Conservation (phyloP, 164 flowering plant species). For the Berberis vulgaris region DNA sequence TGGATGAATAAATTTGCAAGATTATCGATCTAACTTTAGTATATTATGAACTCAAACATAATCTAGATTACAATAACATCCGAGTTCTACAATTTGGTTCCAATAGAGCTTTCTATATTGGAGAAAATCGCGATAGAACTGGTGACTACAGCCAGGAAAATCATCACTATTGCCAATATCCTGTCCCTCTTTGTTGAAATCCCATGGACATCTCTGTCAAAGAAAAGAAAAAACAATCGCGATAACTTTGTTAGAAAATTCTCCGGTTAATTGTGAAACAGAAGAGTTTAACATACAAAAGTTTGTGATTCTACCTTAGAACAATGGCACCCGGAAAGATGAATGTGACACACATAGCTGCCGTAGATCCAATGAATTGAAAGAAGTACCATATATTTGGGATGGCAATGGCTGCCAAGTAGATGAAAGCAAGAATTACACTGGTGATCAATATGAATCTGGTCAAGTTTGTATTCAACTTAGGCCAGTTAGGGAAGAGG, state of each 20-base stretch:
- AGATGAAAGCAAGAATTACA: slow-evolving; percentile 31
- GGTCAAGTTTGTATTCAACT: slow-evolving; percentile 26
- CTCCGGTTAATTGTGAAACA: not conserved
- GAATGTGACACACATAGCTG: slow-evolving; percentile 65
- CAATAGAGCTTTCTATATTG: slow-evolving; percentile 34
- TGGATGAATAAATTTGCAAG: too few species aligned
- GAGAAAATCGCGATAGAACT: slow-evolving; percentile 67
- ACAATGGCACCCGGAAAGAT: slow-evolving; percentile 85
- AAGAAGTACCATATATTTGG: slow-evolving; percentile 89
- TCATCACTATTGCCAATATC: slow-evolving; percentile 49
- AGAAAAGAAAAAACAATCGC: not conserved
- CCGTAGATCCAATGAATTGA: slow-evolving; percentile 78
- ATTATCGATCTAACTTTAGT: too few species aligned
- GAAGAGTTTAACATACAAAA: not conserved
- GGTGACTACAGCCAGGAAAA: slow-evolving; percentile 51
- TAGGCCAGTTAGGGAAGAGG: slow-evolving; percentile 46
- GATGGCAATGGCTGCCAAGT: slow-evolving; percentile 53
- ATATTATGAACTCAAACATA: too few species aligned
- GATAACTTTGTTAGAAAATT: too few species aligned
- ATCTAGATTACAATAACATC: too few species aligned
- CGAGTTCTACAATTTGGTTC: not conserved
- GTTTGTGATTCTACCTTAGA: slow-evolving; percentile 43
- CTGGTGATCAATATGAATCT: slow-evolving; percentile 47
- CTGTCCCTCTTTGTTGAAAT: slow-evolving; percentile 59
- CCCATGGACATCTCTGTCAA: slow-evolving; percentile 64